Conservation (phyloP, 768 basidiomycete genomes). For the Auricularia heimuer region DNA sequence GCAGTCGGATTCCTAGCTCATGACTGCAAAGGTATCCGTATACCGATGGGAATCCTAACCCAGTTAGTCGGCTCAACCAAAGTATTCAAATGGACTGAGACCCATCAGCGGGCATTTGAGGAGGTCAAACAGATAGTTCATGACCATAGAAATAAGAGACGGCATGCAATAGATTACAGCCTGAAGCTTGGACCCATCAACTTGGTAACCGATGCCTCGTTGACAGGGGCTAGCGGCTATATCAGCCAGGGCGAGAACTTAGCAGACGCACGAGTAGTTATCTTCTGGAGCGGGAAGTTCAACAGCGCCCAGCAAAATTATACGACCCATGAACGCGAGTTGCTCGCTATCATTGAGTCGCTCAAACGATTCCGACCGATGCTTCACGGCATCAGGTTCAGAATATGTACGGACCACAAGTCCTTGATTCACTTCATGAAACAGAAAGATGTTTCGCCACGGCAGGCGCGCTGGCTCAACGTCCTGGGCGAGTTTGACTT, state of each 20-base stretch:
- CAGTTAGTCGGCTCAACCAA: neutral
- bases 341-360: constrained; percentile 4
- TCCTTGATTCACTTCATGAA: neutral
- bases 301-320: constrained; percentile 9
- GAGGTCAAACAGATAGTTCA: neutral
- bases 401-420: constrained; percentile 5
- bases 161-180: neutral
- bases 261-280: neutral
- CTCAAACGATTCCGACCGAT: constrained; percentile 1
- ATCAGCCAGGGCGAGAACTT: constrained; percentile 7
- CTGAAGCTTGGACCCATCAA: too few relatives aligned
- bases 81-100: neutral
- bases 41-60: neutral
- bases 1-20: neutral
- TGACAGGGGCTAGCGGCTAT: constrained; percentile 4
- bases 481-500: constrained; percentile 6
- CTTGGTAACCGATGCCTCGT: too few relatives aligned
- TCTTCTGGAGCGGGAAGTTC: constrained; percentile 14
- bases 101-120: neutral
- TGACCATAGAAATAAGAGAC: constrained; percentile 1
- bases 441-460: neutral
- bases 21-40: neutral
- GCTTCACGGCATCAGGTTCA: neutral
- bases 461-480: constrained; percentile 6
- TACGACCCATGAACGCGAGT: constrained; percentile 4